phyloP scores from a whole-genome alignment of 148 eudicot species.

The Silene latifolia region DNA sequence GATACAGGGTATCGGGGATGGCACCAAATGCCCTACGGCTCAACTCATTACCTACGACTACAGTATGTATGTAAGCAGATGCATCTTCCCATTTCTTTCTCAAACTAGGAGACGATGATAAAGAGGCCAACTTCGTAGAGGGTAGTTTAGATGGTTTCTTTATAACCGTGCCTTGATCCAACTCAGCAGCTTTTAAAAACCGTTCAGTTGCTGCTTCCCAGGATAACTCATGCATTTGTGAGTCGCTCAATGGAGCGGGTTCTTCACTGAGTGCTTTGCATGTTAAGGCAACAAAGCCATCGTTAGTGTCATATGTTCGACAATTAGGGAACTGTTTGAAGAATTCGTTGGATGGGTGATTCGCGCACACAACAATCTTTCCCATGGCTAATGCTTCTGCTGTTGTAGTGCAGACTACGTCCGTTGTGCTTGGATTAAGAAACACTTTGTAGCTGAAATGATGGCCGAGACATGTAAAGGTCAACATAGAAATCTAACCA shows the following conservation, averaged over 20 bases:
- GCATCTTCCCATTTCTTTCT: constrained; percentile 61
- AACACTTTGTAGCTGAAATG: constrained; percentile 79
- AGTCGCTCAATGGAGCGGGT: constrained; percentile 64
- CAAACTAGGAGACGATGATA: constrained; percentile 46
- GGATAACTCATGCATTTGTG: constrained; percentile 62
- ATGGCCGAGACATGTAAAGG: background rate
- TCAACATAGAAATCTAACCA: background rate
- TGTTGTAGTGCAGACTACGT: constrained; percentile 92
- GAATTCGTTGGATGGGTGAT: constrained; percentile 93
- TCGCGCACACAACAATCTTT: constrained; percentile 82
- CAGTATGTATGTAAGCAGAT: constrained; percentile 62
- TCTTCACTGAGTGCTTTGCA: constrained; percentile 54
- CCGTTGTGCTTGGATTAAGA: constrained; percentile 95
- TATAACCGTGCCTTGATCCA: constrained; percentile 29
- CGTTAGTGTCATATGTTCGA: constrained; percentile 50
- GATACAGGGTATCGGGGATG: constrained; percentile 43
- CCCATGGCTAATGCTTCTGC: constrained; percentile 99
- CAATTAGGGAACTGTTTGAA: constrained; percentile 91
- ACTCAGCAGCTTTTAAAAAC: constrained; percentile 54
- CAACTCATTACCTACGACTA: constrained; percentile 45
- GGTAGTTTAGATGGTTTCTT: constrained; percentile 22
- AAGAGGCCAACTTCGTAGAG: constrained; percentile 50
- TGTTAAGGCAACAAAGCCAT: constrained; percentile 59
- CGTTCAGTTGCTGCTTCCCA: constrained; percentile 95
- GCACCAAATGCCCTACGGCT: constrained; percentile 41